These are phyloP conservation scores for Botryosphaeria agaves DNA, from an alignment of 2,329 filamentous ascomycete species.

Conservation along the genomic window DNA sequence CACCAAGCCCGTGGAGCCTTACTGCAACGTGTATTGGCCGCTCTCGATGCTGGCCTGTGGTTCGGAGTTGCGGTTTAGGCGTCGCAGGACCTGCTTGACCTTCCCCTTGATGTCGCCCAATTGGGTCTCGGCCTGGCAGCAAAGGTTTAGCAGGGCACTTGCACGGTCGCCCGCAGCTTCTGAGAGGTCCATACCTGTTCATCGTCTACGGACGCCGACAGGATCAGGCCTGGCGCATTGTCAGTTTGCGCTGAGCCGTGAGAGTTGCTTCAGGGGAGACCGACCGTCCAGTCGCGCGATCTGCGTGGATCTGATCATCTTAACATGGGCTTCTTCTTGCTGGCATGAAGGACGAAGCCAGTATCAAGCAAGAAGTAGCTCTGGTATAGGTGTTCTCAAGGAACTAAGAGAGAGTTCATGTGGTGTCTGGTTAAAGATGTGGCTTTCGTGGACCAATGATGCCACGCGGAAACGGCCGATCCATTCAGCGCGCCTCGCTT, in stretches of 20 bases:
- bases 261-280: constrained; percentile 8
- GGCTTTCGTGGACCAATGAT: too few relatives aligned
- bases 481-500: too few relatives aligned
- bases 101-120: constrained; percentile 80
- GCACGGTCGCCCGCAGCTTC: not conserved
- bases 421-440: too few relatives aligned
- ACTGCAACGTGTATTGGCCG: constrained; percentile 73
- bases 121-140: constrained; percentile 45
- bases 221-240: constrained; percentile 56
- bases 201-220: constrained; percentile 90
- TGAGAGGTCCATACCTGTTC: constrained; percentile 54
- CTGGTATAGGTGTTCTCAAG: too few relatives aligned
- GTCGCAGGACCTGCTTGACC: constrained; percentile 76
- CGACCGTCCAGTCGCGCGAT: constrained; percentile 84
- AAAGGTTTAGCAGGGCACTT: constrained; percentile 2
- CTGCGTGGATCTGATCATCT: constrained; percentile 82
- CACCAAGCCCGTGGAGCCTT: too few relatives aligned
- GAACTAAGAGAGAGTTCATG: too few relatives aligned
- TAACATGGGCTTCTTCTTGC: constrained; percentile 3
- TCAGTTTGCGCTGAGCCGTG: constrained; percentile 5
- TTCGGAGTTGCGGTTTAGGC: constrained; percentile 76
- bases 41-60: constrained; percentile 85
- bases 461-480: too few relatives aligned
- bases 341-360: not conserved
- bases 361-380: too few relatives aligned